These are phyloP conservation scores for Conringia planisiliqua DNA, from an alignment of 345 rosid species.

Conservation along the genomic window DNA sequence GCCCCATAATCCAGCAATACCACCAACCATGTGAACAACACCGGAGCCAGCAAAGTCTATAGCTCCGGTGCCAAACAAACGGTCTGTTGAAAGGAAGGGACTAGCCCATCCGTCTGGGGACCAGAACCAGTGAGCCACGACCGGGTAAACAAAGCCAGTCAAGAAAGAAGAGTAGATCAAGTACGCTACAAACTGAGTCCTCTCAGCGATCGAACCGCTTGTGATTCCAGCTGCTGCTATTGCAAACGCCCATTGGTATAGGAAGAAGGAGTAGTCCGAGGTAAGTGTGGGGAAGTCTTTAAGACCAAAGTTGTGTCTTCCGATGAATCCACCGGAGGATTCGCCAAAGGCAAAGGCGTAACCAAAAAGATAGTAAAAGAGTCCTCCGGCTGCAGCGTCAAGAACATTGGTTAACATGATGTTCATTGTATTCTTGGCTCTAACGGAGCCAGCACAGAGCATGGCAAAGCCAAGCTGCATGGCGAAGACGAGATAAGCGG, in stretches of 20 bases:
- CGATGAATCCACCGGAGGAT: constrained; percentile 77
- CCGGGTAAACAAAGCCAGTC: constrained; percentile 89
- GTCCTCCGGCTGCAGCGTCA: constrained; percentile 86
- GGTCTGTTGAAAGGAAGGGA: constrained; percentile 36
- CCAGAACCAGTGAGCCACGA: constrained; percentile 96
- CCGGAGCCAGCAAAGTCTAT: constrained; percentile 82
- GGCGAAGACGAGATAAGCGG: constrained; percentile 84
- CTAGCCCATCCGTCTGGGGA: constrained; percentile 86
- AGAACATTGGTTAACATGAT: constrained; percentile 96
- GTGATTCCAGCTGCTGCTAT: constrained; percentile 96
- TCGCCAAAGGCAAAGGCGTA: constrained; percentile 88
- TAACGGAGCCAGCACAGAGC: constrained; percentile 96
- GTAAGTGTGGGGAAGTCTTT: constrained; percentile 32
- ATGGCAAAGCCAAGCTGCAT: constrained; percentile 97
- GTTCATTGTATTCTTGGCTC: constrained; percentile 93
- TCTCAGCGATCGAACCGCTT: constrained; percentile 87
- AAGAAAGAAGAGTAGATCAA: constrained; percentile 76
- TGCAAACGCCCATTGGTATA: constrained; percentile 94
- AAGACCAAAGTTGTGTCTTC: constrained; percentile 68
- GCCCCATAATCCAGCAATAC: constrained; percentile 79
- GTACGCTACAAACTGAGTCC: constrained; percentile 88
- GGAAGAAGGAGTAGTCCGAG: constrained; percentile 63
- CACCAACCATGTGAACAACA: constrained; percentile 79
- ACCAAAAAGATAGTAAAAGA: constrained; percentile 86
- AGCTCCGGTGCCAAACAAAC: constrained; percentile 63